These are phyloP conservation scores for Psilocybe cubensis DNA, from an alignment of 768 basidiomycete genomes.

Conservation along the genomic window DNA sequence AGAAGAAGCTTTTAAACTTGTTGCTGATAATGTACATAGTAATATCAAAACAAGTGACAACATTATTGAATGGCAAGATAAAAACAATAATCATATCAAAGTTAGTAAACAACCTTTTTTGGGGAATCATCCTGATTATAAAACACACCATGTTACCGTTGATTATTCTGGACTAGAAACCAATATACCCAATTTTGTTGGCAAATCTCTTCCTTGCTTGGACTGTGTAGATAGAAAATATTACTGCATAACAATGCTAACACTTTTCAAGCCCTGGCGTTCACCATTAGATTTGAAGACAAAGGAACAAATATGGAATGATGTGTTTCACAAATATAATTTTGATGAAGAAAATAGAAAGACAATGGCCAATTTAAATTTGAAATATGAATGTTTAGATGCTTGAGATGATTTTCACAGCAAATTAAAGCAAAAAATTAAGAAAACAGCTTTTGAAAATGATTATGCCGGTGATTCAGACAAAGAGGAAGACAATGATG, in stretches of 20 bases:
- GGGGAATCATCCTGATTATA: slow-evolving; percentile 5
- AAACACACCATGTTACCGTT: slow-evolving; percentile 3
- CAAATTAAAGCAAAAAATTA: background rate
- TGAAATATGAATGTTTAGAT: slow-evolving; percentile 1
- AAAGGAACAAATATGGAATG: background rate
- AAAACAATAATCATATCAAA: background rate
- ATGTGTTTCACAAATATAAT: background rate
- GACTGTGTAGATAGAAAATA: slow-evolving; percentile 34
- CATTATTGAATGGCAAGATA: too few species aligned
- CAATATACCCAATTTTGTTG: slow-evolving; percentile 30
- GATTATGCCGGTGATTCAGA: too few species aligned
- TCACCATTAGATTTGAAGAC: background rate
- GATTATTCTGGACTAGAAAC: background rate
- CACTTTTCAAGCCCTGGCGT: slow-evolving; percentile 33
- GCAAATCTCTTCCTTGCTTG: slow-evolving; percentile 22
- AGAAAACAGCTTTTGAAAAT: background rate
- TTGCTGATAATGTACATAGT: too few species aligned
- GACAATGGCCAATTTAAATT: background rate
- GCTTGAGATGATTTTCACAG: background rate
- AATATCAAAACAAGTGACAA: too few species aligned
- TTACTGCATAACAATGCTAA: slow-evolving; percentile 31
- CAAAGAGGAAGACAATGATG: too few species aligned
- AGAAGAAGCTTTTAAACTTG: slow-evolving; percentile 5
- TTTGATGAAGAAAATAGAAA: background rate
- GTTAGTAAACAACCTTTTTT: background rate